These are phyloP conservation scores for Candida sanyiensis DNA, from an alignment of 805 yeast species.

Conservation along the genomic window DNA sequence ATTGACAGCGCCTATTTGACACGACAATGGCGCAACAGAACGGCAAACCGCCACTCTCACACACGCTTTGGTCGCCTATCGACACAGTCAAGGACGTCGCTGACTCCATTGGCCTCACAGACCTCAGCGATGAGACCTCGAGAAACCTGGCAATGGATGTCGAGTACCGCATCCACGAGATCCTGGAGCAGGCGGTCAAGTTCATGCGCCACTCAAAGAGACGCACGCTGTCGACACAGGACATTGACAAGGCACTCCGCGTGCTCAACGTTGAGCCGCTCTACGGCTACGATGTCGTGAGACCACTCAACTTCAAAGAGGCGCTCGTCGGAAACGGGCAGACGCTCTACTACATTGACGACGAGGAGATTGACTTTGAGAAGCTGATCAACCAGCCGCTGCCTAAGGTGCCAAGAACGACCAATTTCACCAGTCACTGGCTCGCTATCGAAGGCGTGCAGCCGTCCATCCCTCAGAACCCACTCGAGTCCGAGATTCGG, in stretches of 20 bases:
- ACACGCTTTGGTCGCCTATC: conserved; percentile 94
- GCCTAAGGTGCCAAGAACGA: conserved; percentile 90
- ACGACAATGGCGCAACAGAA: conserved; percentile 10
- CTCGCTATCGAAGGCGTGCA: conserved; percentile 97
- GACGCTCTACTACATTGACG: conserved; percentile 87
- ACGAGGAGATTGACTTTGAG: conserved; percentile 90
- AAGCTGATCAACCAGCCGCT: conserved; percentile 87
- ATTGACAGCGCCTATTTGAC: not conserved
- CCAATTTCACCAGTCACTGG: conserved; percentile 95
- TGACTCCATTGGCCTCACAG: conserved; percentile 76
- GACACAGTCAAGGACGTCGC: conserved; percentile 97
- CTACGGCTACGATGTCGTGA: conserved; percentile 73
- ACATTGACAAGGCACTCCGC: conserved; percentile 73
- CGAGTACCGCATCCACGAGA: conserved; percentile 95
- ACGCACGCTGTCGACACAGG: conserved; percentile 71
- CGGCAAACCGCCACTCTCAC: conserved; percentile 57
- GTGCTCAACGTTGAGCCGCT: conserved; percentile 90
- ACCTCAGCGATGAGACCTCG: conserved; percentile 85
- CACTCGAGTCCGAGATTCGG: conserved; percentile 69
- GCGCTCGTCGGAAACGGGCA: conserved; percentile 91
- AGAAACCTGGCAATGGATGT: conserved; percentile 97
- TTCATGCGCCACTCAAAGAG: conserved; percentile 94
- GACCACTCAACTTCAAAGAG: conserved; percentile 75
- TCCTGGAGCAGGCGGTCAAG: conserved; percentile 90
- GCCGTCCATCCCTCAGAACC: conserved; percentile 96